Conservation (phyloP, 371 early-diverging fungal genomes). For the Zychaea mexicana region DNA sequence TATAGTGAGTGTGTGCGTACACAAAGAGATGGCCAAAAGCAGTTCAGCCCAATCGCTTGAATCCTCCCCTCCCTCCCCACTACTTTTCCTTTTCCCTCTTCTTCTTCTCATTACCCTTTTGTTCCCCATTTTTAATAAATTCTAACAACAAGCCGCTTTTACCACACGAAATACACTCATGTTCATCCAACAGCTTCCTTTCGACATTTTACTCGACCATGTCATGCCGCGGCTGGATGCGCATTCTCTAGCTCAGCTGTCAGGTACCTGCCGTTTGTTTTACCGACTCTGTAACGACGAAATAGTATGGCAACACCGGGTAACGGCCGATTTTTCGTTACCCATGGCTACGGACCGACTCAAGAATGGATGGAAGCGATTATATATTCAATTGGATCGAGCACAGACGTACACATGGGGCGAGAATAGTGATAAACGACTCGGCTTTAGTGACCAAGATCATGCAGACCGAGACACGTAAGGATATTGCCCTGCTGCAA, state of each 20-base stretch:
- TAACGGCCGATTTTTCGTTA: constrained; percentile 31
- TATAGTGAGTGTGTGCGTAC: too few species aligned
- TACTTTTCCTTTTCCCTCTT: too few species aligned
- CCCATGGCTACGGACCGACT: constrained; percentile 18
- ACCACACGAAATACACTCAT: too few species aligned
- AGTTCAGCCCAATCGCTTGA: too few species aligned
- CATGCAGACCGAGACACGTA: constrained; percentile 11
- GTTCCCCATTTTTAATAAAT: background rate
- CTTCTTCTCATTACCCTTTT: background rate
- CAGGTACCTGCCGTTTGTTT: constrained; percentile 24
- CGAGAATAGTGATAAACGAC: constrained; percentile 29
- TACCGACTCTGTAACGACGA: constrained; percentile 34
- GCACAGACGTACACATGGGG: constrained; percentile 43
- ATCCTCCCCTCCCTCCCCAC: background rate
- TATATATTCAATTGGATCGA: constrained; percentile 29
- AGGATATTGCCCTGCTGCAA: background rate
- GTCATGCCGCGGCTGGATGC: constrained; percentile 25
- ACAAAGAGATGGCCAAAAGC: too few species aligned
- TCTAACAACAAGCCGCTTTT: background rate
- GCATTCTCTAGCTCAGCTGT: constrained; percentile 18
- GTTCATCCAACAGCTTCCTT: constrained; percentile 11
- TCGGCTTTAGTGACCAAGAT: constrained; percentile 25
- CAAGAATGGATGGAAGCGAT: constrained; percentile 31
- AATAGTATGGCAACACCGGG: constrained; percentile 34
- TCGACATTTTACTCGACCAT: constrained; percentile 24